phyloP scores from a whole-genome alignment of 2,329 filamentous ascomycete species.

The Ascochyta viciae-villosae region DNA sequence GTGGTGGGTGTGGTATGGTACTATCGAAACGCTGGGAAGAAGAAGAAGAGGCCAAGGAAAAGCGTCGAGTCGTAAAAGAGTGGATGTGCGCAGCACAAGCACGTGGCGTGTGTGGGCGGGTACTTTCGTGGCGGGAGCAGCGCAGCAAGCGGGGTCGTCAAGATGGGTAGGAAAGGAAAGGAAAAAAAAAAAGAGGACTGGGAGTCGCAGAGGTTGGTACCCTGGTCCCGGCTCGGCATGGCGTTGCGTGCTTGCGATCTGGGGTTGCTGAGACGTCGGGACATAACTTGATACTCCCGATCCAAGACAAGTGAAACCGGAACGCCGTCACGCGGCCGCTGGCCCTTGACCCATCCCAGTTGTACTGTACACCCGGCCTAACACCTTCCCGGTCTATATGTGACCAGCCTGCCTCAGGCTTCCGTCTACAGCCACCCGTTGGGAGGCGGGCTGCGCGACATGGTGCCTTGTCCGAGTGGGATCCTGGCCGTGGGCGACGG shows the following conservation, averaged over 20 bases:
- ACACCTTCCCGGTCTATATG: conserved; percentile 13
- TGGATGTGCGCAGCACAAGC: conserved; percentile 12
- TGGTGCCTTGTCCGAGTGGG: conserved; percentile 46
- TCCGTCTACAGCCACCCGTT: conserved; percentile 37
- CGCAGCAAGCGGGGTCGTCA: background rate
- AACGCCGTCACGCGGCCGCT: conserved; percentile 8
- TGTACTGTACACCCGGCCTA: conserved; percentile 6
- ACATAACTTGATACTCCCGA: background rate
- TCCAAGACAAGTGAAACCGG: conserved; percentile 7
- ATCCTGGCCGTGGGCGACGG: conserved; percentile 43
- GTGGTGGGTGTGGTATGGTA: background rate
- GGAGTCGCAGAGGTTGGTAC: background rate
- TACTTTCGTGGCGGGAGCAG: background rate
- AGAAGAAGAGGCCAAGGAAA: background rate
- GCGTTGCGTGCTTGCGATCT: background rate
- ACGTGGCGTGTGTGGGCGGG: background rate
- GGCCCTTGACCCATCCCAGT: background rate
- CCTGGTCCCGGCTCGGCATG: background rate
- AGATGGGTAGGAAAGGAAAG: background rate
- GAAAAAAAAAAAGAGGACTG: background rate
- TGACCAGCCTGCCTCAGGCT: background rate
- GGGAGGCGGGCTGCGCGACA: conserved; percentile 43
- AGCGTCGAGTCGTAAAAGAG: conserved; percentile 6
- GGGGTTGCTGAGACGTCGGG: background rate
- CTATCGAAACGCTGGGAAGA: background rate